Evolutionary conservation across 2,329 filamentous ascomycete genomes (phyloP).

Genomic region (Sclerotinia spermophila): DNA sequence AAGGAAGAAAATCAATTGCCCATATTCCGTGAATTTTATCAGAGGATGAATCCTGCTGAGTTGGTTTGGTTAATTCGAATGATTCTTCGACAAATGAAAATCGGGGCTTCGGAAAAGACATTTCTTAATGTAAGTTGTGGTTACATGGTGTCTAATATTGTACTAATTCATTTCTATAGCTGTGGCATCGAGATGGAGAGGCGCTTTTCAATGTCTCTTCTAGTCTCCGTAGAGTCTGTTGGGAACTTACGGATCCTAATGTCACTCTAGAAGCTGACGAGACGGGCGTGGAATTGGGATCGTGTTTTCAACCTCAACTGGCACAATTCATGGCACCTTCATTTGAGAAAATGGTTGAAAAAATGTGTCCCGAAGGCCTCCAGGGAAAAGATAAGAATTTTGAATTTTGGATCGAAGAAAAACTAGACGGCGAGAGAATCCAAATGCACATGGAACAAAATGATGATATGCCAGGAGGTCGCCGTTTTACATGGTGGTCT

Average conservation of each 20-base stretch:
- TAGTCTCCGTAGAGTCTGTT: conserved; percentile 85
- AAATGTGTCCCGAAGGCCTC: conserved; percentile 44
- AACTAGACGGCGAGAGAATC: conserved; percentile 94
- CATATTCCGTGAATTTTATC: conserved; percentile 81
- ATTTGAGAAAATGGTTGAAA: conserved; percentile 74
- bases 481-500: conserved; percentile 84
- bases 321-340: conserved; percentile 86
- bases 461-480: conserved; percentile 61
- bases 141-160: neutral
- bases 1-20: conserved; percentile 81
- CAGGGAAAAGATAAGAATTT: conserved; percentile 64
- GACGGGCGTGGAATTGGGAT: conserved; percentile 75
- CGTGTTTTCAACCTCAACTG: conserved; percentile 93
- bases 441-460: conserved; percentile 89
- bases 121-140: conserved; percentile 56
- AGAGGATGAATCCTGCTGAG: conserved; percentile 88
- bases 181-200: conserved; percentile 78
- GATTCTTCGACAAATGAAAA: conserved; percentile 73
- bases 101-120: conserved; percentile 81
- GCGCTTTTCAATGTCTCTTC: conserved; percentile 85
- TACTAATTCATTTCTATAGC: conserved; percentile 45
- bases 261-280: conserved; percentile 72
- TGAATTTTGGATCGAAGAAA: conserved; percentile 96
- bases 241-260: conserved; percentile 78
- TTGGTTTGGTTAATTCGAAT: conserved; percentile 94